Conservation (phyloP, 176 grass and related monocot species). For the Musa beccarii region DNA sequence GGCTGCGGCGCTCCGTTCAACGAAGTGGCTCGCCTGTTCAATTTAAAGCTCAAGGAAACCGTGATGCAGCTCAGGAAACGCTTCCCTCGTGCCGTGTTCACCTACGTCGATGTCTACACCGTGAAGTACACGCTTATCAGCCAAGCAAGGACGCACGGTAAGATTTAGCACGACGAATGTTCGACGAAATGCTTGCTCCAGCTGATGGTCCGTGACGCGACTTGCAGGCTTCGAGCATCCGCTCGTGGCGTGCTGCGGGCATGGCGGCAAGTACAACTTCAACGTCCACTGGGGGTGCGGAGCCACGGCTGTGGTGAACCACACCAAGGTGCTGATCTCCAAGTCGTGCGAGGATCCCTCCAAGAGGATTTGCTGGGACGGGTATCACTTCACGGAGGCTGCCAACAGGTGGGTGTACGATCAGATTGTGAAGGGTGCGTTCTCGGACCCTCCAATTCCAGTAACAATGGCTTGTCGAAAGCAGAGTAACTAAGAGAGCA, state of each 20-base stretch:
- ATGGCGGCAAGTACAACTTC: conserved; percentile 76
- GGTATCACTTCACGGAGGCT: conserved; percentile 10
- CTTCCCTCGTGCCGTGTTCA: conserved; percentile 46
- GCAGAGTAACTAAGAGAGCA: neutral
- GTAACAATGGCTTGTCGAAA: neutral
- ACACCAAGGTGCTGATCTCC: conserved; percentile 48
- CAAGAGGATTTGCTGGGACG: conserved; percentile 9
- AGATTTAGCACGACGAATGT: neutral
- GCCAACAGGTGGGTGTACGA: conserved; percentile 9
- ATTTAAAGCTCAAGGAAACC: conserved; percentile 58
- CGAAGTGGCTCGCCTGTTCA: conserved; percentile 65
- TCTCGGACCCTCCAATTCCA: conserved; percentile 6
- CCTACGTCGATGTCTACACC: conserved; percentile 76
- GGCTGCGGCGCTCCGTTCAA: conserved; percentile 74
- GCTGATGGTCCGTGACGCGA: neutral
- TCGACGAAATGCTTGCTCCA: neutral
- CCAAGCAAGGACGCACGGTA: conserved; percentile 62
- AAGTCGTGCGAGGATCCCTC: conserved; percentile 49
- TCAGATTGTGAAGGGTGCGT: conserved; percentile 1
- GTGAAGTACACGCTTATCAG: conserved; percentile 73
- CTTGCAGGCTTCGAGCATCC: conserved; percentile 69
- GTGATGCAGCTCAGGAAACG: conserved; percentile 49
- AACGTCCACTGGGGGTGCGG: conserved; percentile 50
- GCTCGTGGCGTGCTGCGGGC: conserved; percentile 63
- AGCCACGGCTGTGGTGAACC: conserved; percentile 40